Conservation (phyloP, 139 green algal genomes). For the Micractinium sp. region DNA sequence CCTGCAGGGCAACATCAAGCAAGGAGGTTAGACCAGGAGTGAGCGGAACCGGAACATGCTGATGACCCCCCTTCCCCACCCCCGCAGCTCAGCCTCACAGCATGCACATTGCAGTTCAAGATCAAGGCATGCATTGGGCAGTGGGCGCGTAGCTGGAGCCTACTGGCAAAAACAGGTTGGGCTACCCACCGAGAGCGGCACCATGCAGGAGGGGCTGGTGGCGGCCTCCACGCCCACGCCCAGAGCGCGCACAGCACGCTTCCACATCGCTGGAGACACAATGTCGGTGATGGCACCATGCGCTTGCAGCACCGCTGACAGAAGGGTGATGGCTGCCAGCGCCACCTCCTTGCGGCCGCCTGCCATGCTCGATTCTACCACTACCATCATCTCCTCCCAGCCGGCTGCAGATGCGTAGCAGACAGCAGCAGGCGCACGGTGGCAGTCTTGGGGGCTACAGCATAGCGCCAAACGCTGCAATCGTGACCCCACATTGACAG, state of each 20-base stretch:
- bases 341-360: conserved; percentile 75
- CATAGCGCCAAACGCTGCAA: not conserved
- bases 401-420: conserved; percentile 34
- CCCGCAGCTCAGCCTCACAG: not conserved
- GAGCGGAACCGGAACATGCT: not conserved
- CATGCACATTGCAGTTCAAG: not conserved
- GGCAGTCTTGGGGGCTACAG: not conserved
- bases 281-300: conserved; percentile 38
- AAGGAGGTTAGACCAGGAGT: too few relatives aligned
- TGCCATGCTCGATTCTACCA: conserved; percentile 70
- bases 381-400: conserved; percentile 84
- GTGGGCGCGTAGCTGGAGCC: too few relatives aligned
- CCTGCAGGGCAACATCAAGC: conserved; percentile 20
- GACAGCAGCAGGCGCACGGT: not conserved
- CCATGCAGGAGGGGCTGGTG: conserved; percentile 56
- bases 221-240: conserved; percentile 73
- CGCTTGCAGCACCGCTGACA: conserved; percentile 62
- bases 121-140: conserved; percentile 38
- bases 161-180: too few relatives aligned
- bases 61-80: not conserved
- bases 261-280: conserved; percentile 52
- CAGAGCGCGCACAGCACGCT: conserved; percentile 60
- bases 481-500: too few relatives aligned
- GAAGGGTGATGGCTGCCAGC: conserved; percentile 62
- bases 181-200: conserved; percentile 57